Conservation (phyloP, 73 alveolate species). For the Stentor roeselii region DNA sequence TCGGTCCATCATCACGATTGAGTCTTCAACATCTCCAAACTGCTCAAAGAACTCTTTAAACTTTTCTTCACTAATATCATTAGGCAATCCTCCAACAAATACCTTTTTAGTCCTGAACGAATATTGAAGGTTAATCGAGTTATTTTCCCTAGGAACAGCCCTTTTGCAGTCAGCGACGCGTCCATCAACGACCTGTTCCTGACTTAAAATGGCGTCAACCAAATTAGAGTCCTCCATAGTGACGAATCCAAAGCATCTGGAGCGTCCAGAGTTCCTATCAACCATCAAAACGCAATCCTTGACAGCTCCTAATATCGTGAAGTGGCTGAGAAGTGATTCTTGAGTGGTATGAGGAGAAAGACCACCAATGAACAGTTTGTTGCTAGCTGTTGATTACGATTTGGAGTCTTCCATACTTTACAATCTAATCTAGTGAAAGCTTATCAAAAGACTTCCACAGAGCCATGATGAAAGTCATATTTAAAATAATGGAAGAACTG, state of each 20-base stretch:
- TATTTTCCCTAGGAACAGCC: constrained; percentile 55
- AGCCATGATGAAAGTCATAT: no score
- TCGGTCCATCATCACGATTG: constrained; percentile 53
- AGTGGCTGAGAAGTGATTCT: no score
- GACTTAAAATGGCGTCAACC: constrained; percentile 7
- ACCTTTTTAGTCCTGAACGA: constrained; percentile 37
- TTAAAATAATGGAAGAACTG: no score
- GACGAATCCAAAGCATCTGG: constrained; percentile 58
- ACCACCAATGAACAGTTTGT: no score
- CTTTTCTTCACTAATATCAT: constrained; percentile 41
- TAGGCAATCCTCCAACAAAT: constrained; percentile 73
- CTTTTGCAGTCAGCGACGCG: constrained; percentile 55
- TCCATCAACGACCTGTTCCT: no score
- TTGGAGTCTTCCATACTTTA: no score
- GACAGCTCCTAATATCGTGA: constrained; percentile 48
- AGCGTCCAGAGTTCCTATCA: constrained; percentile 40
- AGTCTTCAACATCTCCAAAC: constrained; percentile 63
- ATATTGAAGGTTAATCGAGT: no score
- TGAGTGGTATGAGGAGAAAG: no score
- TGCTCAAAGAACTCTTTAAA: constrained; percentile 42
- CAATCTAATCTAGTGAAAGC: no score
- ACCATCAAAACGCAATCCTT: constrained; percentile 40
- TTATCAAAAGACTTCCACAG: no score
- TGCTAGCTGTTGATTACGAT: no score
- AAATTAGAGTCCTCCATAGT: not conserved